A percentile compares a stretch with the other conserved stretches of the same genome.
phyloP scores from a whole-genome alignment of 768 basidiomycete genomes.

The Tephrocybe rancida region DNA sequence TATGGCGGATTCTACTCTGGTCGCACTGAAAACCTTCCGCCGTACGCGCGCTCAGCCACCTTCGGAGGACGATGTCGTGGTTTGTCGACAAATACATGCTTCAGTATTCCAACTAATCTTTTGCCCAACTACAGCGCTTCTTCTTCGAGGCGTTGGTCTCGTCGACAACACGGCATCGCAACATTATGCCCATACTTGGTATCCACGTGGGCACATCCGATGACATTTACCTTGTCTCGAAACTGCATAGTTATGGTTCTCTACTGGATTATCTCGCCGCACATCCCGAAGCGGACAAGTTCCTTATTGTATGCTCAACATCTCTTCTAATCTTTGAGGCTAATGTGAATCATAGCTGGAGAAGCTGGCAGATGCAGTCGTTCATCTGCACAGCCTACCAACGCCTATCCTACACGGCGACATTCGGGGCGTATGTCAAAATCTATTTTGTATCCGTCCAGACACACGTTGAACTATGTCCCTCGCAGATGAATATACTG shows the following conservation, averaged over 20 bases:
- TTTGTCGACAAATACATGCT: not conserved
- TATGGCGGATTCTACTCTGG: not conserved
- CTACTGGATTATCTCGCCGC: conserved; percentile 4
- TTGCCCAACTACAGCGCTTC: conserved; percentile 7
- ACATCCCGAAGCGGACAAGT: not conserved
- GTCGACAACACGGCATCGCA: conserved; percentile 5
- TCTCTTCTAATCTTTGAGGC: not conserved
- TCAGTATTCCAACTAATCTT: not conserved
- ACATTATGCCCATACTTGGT: conserved; percentile 13
- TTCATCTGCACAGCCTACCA: conserved; percentile 12
- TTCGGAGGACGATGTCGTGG: not conserved
- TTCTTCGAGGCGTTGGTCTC: conserved; percentile 13
- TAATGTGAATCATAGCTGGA: conserved; percentile 1
- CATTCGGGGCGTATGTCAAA: conserved; percentile 17
- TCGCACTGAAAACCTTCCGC: conserved; percentile 10
- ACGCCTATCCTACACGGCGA: conserved; percentile 19
- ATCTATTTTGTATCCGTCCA: no score
- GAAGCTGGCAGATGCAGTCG: conserved; percentile 12
- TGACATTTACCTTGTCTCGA: conserved; percentile 8
- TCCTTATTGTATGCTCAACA: conserved; percentile 7
- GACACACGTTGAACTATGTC: no score
- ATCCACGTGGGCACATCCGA: conserved; percentile 1
- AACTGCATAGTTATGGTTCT: conserved; percentile 11
- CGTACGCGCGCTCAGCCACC: not conserved
- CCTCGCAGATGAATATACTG: conserved; percentile 15